Conservation (phyloP, 805 yeast genomes). For the Cyberlindnera euphorbiae region DNA sequence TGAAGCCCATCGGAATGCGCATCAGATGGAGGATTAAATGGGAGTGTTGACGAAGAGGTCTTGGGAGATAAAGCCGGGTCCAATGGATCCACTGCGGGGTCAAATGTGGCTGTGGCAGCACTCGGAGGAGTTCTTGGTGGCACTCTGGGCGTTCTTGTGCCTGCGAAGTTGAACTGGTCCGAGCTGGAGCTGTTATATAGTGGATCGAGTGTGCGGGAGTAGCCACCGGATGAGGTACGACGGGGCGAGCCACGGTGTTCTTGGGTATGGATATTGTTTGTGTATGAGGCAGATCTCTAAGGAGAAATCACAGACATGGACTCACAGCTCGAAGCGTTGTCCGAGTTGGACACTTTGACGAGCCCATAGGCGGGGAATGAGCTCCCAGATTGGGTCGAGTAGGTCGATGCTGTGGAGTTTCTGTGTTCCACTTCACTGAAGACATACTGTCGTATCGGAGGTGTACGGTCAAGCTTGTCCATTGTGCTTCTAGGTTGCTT, state of each 20-base stretch:
- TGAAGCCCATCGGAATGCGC: constrained; percentile 3
- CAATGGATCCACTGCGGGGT: no score
- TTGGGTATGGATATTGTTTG: no score
- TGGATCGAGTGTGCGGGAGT: constrained; percentile 2
- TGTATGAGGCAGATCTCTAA: no score
- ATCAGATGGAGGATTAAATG: constrained; percentile 3
- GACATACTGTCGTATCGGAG: constrained; percentile 3
- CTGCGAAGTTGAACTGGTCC: no score
- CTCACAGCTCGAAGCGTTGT: constrained; percentile 20
- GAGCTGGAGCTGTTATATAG: constrained; percentile 3
- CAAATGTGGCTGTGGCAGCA: constrained; percentile 7
- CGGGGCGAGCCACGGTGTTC: no score
- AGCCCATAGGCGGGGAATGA: constrained; percentile 21
- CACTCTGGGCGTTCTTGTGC: neutral
- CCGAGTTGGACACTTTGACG: constrained; percentile 20
- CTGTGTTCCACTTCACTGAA: constrained; percentile 1
- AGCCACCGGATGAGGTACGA: no score
- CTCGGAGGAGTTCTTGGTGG: constrained; percentile 8
- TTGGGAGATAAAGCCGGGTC: no score
- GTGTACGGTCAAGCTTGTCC: constrained; percentile 2
- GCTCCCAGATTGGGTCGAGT: constrained; percentile 10
- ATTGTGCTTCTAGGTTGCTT: neutral
- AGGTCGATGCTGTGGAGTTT: constrained; percentile 5
- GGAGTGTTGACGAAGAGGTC: neutral
- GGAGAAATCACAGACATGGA: constrained; percentile 12